Percentiles rank a stretch among this genome's conserved stretches.
phyloP scores from a whole-genome alignment of 495 filamentous ascomycete genomes.

The Clavariopsis aquatica region DNA sequence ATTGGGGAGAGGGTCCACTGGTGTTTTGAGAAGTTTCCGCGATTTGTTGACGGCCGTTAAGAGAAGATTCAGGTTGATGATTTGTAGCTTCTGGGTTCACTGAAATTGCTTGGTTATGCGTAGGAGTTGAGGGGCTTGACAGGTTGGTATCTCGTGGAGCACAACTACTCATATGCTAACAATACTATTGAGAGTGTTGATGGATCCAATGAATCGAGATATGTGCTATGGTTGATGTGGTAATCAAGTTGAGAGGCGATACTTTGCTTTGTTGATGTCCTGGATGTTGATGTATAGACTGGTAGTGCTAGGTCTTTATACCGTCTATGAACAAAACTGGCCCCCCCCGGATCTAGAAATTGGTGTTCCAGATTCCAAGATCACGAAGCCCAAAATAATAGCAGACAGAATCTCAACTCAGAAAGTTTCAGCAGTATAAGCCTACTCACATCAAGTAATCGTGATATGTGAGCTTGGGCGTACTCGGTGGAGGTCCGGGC shows the following conservation, averaged over 20 bases:
- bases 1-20: constrained; percentile 6
- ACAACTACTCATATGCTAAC: constrained; percentile 24
- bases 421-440: constrained; percentile 22
- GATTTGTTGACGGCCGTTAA: constrained; percentile 1
- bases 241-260: not conserved
- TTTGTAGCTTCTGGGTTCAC: constrained; percentile 5
- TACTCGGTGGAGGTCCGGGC: constrained; percentile 28
- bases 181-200: not conserved
- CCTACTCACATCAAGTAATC: constrained; percentile 25
- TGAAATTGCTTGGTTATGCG: not conserved
- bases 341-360: not conserved
- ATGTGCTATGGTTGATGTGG: not conserved
- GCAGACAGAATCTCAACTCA: constrained; percentile 14
- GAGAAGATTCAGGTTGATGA: constrained; percentile 1
- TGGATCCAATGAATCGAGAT: not conserved
- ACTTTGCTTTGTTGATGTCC: not conserved
- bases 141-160: constrained; percentile 17
- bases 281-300: constrained; percentile 23
- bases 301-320: constrained; percentile 29
- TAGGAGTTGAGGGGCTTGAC: constrained; percentile 16
- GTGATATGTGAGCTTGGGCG: constrained; percentile 17
- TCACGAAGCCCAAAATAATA: constrained; percentile 19
- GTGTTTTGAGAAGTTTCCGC: constrained; percentile 23
- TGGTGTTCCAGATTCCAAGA: constrained; percentile 11
- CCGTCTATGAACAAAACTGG: not conserved